Evolutionary conservation across 2,329 filamentous ascomycete genomes (phyloP).

Genomic region (Trichoderma lentiforme): DNA sequence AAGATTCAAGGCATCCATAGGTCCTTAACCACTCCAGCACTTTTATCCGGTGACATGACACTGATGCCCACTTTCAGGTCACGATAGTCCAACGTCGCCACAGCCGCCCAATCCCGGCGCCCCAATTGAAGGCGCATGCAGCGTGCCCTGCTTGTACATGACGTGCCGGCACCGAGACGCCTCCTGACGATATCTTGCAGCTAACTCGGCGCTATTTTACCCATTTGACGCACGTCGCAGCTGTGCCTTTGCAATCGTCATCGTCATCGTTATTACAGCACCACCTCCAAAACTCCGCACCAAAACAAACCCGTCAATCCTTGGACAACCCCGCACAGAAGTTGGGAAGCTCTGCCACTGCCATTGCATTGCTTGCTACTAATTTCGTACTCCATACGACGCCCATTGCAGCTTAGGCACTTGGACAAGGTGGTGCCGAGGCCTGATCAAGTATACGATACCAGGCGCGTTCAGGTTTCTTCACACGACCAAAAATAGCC

Average conservation of each 20-base stretch:
- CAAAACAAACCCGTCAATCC: neutral
- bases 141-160: neutral
- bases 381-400: neutral
- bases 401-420: slow-evolving; percentile 1
- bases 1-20: neutral
- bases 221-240: slow-evolving; percentile 7
- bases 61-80: slow-evolving; percentile 9
- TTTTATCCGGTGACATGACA: slow-evolving; percentile 1
- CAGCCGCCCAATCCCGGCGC: slow-evolving; percentile 4
- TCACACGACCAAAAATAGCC: slow-evolving; percentile 5
- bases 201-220: neutral
- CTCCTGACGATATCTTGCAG: slow-evolving; percentile 15
- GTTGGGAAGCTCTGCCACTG: neutral
- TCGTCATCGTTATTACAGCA: neutral
- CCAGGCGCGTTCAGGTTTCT: neutral
- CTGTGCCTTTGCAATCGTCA: slow-evolving; percentile 6
- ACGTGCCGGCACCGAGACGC: slow-evolving; percentile 9
- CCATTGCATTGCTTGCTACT: neutral
- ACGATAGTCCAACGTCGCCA: slow-evolving; percentile 11
- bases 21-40: neutral
- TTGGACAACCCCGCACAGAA: slow-evolving; percentile 6
- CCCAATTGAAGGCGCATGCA: slow-evolving; percentile 8
- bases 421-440: neutral
- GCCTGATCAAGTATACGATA: neutral
- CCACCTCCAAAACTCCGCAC: neutral